Evolutionary conservation across 345 rosid species (phyloP).

Genomic region (Camelina sativa): DNA sequence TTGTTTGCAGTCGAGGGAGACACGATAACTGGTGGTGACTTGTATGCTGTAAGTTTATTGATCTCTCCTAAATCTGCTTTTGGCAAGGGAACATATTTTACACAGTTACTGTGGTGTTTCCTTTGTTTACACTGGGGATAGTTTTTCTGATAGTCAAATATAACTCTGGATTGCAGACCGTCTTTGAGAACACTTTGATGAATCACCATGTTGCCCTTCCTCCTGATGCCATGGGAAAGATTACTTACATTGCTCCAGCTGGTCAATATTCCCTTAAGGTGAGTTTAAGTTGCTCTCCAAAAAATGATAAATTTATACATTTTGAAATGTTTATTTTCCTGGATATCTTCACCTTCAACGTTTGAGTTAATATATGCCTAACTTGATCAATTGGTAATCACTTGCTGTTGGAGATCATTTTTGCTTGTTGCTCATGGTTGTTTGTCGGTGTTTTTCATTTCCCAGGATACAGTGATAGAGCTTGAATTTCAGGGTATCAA

Average conservation of each 20-base stretch:
- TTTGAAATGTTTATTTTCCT: neutral
- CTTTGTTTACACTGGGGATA: conserved; percentile 5
- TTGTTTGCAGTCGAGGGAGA: conserved; percentile 88
- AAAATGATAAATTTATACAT: neutral
- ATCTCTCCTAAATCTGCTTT: conserved; percentile 23
- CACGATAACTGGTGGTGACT: conserved; percentile 95
- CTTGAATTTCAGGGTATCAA: conserved; percentile 98
- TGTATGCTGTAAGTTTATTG: conserved; percentile 86
- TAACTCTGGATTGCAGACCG: conserved; percentile 62
- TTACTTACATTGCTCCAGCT: conserved; percentile 90
- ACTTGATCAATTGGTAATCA: conserved; percentile 5
- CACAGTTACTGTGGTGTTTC: conserved; percentile 13
- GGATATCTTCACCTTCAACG: conserved; percentile 8
- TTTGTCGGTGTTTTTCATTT: conserved; percentile 24
- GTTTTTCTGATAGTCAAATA: conserved; percentile 27
- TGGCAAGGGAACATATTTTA: conserved; percentile 21
- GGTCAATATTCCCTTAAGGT: conserved; percentile 98
- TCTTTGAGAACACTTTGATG: conserved; percentile 95
- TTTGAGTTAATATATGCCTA: neutral
- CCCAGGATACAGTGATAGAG: conserved; percentile 93
- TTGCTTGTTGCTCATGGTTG: conserved; percentile 15
- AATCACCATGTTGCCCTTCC: conserved; percentile 88
- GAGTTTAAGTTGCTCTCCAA: conserved; percentile 26
- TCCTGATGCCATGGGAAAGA: conserved; percentile 97
- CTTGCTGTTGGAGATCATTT: conserved; percentile 16